These are phyloP conservation scores for Hypoxylon crocopeplum DNA, from an alignment of 495 filamentous ascomycete genomes.

Conservation along the genomic window DNA sequence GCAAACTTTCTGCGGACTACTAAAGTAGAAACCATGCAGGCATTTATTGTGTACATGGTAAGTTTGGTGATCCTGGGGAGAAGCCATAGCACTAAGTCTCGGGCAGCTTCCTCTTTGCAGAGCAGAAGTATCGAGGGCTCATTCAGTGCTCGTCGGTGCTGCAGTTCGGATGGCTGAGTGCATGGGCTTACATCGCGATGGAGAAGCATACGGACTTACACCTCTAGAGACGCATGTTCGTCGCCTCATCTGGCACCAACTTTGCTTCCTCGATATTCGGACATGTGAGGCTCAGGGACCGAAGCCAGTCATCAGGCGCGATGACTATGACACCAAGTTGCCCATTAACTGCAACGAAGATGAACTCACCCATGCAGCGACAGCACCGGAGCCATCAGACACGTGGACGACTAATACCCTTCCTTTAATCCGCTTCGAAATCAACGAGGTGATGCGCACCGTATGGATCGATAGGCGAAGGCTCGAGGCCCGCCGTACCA, in stretches of 20 bases:
- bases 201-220: constrained; percentile 65
- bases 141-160: constrained; percentile 72
- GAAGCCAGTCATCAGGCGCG: constrained; percentile 66
- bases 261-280: constrained; percentile 77
- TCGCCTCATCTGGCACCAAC: constrained; percentile 76
- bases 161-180: constrained; percentile 77
- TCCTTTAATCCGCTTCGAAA: constrained; percentile 70
- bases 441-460: constrained; percentile 73
- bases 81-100: constrained; percentile 15
- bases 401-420: constrained; percentile 73
- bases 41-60: constrained; percentile 76
- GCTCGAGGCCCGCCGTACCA: constrained; percentile 66
- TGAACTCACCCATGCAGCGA: constrained; percentile 53
- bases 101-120: constrained; percentile 71
- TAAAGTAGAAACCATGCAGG: constrained; percentile 73
- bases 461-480: constrained; percentile 68
- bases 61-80: constrained; percentile 25
- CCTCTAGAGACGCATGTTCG: constrained; percentile 76
- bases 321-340: constrained; percentile 74
- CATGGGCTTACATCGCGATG: constrained; percentile 78
- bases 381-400: constrained; percentile 50
- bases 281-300: constrained; percentile 80
- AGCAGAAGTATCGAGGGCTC: constrained; percentile 70
- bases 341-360: constrained; percentile 72
- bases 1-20: constrained; percentile 75